Conservation (phyloP, 1,284 basidiomycete species). For the Malassezia brasiliensis region DNA sequence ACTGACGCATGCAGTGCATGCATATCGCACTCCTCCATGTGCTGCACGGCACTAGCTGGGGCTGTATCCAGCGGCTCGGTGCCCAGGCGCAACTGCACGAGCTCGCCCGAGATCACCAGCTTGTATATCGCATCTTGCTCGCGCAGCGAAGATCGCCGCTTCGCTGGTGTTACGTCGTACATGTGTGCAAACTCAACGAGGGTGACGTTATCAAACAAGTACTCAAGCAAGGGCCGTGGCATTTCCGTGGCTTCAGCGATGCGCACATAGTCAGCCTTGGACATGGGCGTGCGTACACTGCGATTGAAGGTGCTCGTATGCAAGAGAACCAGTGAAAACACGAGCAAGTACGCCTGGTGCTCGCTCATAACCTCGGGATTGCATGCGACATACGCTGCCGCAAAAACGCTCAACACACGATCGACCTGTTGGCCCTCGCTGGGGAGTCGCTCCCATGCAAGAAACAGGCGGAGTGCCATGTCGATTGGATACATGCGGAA, state of each 20-base stretch:
- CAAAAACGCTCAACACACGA: slow-evolving; percentile 90
- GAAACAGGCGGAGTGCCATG: slow-evolving; percentile 75
- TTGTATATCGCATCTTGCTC: slow-evolving; percentile 9
- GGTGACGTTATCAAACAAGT: slow-evolving; percentile 94
- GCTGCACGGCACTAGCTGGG: background rate
- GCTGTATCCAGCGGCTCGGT: background rate
- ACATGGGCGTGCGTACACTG: slow-evolving; percentile 94
- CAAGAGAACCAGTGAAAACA: slow-evolving; percentile 97
- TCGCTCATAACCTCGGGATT: slow-evolving; percentile 66
- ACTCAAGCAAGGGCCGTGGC: slow-evolving; percentile 74
- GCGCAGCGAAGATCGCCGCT: slow-evolving; percentile 1
- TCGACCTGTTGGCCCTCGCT: slow-evolving; percentile 98
- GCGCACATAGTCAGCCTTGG: slow-evolving; percentile 46
- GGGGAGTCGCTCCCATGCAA: slow-evolving; percentile 84
- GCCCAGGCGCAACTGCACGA: slow-evolving; percentile 9
- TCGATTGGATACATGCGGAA: slow-evolving; percentile 77
- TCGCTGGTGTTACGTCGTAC: slow-evolving; percentile 19
- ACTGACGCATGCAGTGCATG: background rate
- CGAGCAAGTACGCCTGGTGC: slow-evolving; percentile 93
- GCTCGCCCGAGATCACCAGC: background rate
- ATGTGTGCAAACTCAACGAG: slow-evolving; percentile 76
- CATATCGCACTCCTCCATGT: background rate
- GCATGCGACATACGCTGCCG: slow-evolving; percentile 69
- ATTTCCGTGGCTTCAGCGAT: slow-evolving; percentile 62
- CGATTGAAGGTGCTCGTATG: slow-evolving; percentile 97